Base-by-base conservation (phyloP, 2,329 filamentous ascomycete species). In the Metarhizium album region DNA sequence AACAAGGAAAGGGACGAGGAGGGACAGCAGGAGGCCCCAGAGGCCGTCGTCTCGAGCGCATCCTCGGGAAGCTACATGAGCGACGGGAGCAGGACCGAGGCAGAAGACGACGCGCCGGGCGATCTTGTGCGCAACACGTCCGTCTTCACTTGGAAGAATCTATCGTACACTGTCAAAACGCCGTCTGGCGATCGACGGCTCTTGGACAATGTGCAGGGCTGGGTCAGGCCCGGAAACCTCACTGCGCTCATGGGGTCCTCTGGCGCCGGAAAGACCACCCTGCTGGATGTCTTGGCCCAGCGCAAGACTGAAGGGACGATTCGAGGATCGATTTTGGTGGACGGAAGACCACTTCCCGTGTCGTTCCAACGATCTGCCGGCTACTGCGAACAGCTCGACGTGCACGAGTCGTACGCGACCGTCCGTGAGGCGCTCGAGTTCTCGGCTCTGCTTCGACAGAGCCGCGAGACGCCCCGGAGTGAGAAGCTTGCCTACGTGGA, bases 231-330 rank as follows among this genome's bases (percentile, higher is more conserved):
- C 87, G 87, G 87, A 45, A 89, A 83, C 55, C 67, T 90, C 20
- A 87, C 83, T 2, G 87, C 86, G 4, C 71, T 91, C n/a, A 87
- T 90, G 86, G 84, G 87, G 59, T 80, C 86, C 2, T 86, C 83
- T 11, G 87, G 87, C 56, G 88, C 89, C 16, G 88, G 89, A 48
- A 94, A 94, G 67, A 94, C 88, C 0, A 93, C 88, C 0, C 75
- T 95, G 2, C 72, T 94, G 6, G 89, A 94, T 64, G 86, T 89
- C 2, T 75, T 95, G 31, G 89, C 88, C 4, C 86, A 86, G 54
- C 80, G 87, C 58, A 85, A 86, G 52, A 90, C 84, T 1, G 86
- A 87, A 68, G 87, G 87, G 57, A 82, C 85, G 2, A 85, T 91
- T 24, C 72, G 70, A 18, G 87, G 87, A 43, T 82, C 86, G 48